Evolutionary conservation across 805 yeast genomes (phyloP).

Genomic region (Debaryomyces maramus): DNA sequence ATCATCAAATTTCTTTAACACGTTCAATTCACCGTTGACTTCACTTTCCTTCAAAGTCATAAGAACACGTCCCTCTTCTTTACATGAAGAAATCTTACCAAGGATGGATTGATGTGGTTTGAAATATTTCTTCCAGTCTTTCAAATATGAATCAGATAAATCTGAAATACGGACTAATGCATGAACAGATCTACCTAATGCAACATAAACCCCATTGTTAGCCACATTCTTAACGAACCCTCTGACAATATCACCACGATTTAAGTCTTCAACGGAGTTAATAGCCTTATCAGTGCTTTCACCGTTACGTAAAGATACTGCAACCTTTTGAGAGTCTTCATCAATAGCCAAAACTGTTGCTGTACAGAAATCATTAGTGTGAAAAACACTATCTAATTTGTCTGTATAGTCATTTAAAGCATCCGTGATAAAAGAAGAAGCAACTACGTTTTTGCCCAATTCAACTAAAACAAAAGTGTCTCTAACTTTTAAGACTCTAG

Average conservation of each 20-base stretch:
- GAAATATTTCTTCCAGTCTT: constrained; percentile 85
- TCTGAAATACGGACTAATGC: constrained; percentile 83
- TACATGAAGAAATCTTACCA: constrained; percentile 69
- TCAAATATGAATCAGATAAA: constrained; percentile 75
- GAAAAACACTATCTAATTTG: constrained; percentile 49
- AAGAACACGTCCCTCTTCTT: constrained; percentile 62
- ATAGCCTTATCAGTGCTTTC: constrained; percentile 54
- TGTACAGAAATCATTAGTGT: constrained; percentile 52
- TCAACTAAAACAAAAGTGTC: constrained; percentile 66
- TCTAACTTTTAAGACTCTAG: constrained; percentile 57
- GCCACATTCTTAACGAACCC: constrained; percentile 80
- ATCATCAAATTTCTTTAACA: constrained; percentile 63
- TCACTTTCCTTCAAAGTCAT: constrained; percentile 81
- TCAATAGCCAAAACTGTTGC: constrained; percentile 57
- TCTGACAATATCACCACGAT: constrained; percentile 69
- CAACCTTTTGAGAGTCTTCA: constrained; percentile 49
- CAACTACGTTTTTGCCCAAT: constrained; percentile 61
- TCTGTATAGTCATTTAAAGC: constrained; percentile 68
- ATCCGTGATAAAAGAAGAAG: constrained; percentile 71
- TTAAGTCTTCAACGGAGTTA: constrained; percentile 50
- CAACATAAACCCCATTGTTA: constrained; percentile 74
- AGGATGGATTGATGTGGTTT: constrained; percentile 67
- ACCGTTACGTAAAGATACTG: constrained; percentile 61
- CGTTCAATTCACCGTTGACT: constrained; percentile 65
- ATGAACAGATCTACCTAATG: constrained; percentile 65